Base-by-base conservation (phyloP, 805 yeast genomes). In the Candida loeiensis region DNA sequence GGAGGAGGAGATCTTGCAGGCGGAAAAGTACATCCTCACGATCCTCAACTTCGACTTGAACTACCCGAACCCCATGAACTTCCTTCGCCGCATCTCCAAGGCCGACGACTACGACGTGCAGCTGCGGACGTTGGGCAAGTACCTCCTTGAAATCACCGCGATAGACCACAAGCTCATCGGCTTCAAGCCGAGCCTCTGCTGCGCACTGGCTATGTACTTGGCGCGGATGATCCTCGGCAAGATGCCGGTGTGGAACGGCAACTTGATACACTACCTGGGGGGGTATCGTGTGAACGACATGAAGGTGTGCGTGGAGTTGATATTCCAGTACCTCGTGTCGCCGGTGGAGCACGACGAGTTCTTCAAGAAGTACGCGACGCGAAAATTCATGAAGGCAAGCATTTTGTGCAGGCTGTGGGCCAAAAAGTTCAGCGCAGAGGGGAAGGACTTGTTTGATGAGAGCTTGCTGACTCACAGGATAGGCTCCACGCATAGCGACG, bases 281-380 rank as follows among this genome's bases (percentile, higher is more conserved):
- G 97, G 95, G 8, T 86, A 85, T 61, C 76, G 80, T 16, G 85
- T 82, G 47, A 74, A 71, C 30, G 89, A 85, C 51, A 62, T 93
- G 61, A 72, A 73, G 47, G 85, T 86, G 27, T 81, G 88, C 39
- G 76, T 85, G 42, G 80, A 79, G 47, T 73, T 83, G 69, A 77
- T 91, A 46, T 73, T 86, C 60, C 85, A 82, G 56, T 91, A 86
- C 59, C 63, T 85, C 47, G 77, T 80, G 31, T 74, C 82, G 34
- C 95, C 95, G 8, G 85, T 89, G 38, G 81, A 79, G 43, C 95
- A 90, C 64, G 95, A 87, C 56, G 96, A 88, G 59, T 88, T 91
- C 56, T 89, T 88, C 70, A 86, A 85, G 58, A 93, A 93, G 65
- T 93, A 93, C 59, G 91, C 95, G 35, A 79, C 93, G 22, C 80